Evolutionary conservation across 2,329 filamentous ascomycete species (phyloP).

Genomic region (Neoarthrinium moseri): DNA sequence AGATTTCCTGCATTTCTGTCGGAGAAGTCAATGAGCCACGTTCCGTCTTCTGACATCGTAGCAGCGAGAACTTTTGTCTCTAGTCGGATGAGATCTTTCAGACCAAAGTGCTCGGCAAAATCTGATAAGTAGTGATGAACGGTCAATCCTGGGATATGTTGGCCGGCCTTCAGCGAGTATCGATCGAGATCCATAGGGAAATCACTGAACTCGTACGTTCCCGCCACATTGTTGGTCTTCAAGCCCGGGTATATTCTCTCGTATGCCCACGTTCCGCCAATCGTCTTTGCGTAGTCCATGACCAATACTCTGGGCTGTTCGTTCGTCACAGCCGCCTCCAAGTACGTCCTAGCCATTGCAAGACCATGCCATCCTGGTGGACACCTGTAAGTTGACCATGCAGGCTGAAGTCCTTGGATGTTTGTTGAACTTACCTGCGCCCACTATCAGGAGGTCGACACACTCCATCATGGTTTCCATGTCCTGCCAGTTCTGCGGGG

Average conservation of each 20-base stretch:
- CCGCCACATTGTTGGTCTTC: conserved; percentile 63
- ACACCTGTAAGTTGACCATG: neutral
- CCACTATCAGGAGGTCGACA: neutral
- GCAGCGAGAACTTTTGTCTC: conserved; percentile 9
- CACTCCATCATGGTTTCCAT: neutral
- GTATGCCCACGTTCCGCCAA: conserved; percentile 62
- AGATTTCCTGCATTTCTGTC: too few relatives aligned
- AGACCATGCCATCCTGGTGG: conserved; percentile 50
- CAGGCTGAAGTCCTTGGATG: neutral
- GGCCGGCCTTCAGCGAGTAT: conserved; percentile 43
- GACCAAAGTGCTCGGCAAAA: conserved; percentile 9
- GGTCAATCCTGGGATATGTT: conserved; percentile 47
- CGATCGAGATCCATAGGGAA: conserved; percentile 55
- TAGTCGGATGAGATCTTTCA: conserved; percentile 6
- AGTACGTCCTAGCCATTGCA: conserved; percentile 49
- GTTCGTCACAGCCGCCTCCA: conserved; percentile 25
- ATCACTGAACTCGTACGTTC: conserved; percentile 63
- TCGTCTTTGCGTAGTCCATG: conserved; percentile 46
- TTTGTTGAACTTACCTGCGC: conserved; percentile 1
- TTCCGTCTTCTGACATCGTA: neutral
- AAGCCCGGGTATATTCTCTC: conserved; percentile 59
- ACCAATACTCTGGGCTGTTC: conserved; percentile 36
- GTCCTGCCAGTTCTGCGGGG: too few relatives aligned
- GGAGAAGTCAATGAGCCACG: conserved; percentile 9
- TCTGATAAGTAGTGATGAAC: conserved; percentile 29